Percentiles rank a stretch among this genome's conserved stretches.
Conservation (phyloP, 345 rosid species). For the Triadica sebifera region DNA sequence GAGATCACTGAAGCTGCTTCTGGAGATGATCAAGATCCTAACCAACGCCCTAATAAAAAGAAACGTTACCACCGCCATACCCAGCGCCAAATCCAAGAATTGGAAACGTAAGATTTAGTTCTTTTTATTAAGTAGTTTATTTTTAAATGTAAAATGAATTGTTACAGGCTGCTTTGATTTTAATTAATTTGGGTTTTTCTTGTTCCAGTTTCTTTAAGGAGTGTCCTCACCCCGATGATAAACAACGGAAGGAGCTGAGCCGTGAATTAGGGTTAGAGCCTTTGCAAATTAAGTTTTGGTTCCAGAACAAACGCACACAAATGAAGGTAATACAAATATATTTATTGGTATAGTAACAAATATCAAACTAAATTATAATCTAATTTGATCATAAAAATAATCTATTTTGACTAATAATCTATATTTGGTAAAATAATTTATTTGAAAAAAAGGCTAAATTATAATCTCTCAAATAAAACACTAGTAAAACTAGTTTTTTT, state of each 20-base stretch:
- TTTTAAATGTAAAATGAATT: background rate
- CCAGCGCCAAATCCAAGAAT: constrained; percentile 90
- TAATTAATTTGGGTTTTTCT: background rate
- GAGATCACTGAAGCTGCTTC: constrained; percentile 62
- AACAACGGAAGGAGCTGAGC: constrained; percentile 88
- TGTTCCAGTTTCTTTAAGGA: constrained; percentile 75
- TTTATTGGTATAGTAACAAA: too few species aligned
- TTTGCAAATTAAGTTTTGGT: constrained; percentile 93
- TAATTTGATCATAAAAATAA: too few species aligned
- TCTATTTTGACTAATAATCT: too few species aligned
- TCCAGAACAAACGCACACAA: constrained; percentile 97
- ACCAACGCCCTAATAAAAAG: constrained; percentile 58
- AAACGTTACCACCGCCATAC: constrained; percentile 96
- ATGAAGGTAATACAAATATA: constrained; percentile 83
- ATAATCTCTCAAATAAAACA: too few species aligned
- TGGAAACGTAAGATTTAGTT: constrained; percentile 71
- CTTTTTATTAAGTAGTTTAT: too few species aligned
- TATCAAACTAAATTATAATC: too few species aligned
- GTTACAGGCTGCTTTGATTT: background rate
- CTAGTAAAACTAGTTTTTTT: too few species aligned
- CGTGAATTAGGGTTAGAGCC: constrained; percentile 75
- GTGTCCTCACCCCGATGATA: constrained; percentile 94
- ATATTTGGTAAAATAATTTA: too few species aligned
- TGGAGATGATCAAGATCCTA: constrained; percentile 76
- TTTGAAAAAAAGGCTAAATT: too few species aligned